These are phyloP conservation scores for Murraya koenigii DNA, from an alignment of 345 rosid species.

Conservation along the genomic window DNA sequence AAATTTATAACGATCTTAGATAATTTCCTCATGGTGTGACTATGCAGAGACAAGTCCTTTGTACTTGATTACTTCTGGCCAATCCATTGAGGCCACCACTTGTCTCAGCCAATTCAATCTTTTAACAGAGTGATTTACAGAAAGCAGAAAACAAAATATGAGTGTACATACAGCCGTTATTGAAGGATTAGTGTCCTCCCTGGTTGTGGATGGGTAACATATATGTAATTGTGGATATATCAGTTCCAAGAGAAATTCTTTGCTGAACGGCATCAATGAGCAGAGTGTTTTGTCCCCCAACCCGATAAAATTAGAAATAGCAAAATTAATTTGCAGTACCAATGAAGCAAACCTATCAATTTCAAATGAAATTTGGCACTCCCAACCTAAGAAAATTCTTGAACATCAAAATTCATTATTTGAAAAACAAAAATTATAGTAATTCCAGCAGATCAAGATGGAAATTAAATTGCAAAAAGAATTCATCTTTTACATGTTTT, in stretches of 20 bases:
- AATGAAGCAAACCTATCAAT: too few relatives aligned
- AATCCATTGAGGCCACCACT: constrained; percentile 93
- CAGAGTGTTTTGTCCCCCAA: constrained; percentile 73
- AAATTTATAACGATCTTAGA: constrained; percentile 51
- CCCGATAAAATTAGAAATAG: too few relatives aligned
- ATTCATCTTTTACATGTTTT: too few relatives aligned
- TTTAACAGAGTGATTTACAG: neutral
- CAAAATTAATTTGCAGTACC: too few relatives aligned
- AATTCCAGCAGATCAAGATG: too few relatives aligned
- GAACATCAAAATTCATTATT: too few relatives aligned
- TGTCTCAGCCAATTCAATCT: constrained; percentile 12
- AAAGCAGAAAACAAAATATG: neutral
- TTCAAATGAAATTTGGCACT: too few relatives aligned
- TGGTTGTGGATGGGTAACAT: constrained; percentile 72
- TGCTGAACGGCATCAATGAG: constrained; percentile 49
- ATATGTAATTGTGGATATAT: constrained; percentile 56
- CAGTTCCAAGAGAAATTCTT: constrained; percentile 48
- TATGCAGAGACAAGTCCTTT: constrained; percentile 72
- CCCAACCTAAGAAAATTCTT: too few relatives aligned
- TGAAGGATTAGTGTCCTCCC: constrained; percentile 71
- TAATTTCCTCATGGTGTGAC: constrained; percentile 58
- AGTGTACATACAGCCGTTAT: constrained; percentile 66
- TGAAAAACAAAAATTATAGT: too few relatives aligned
- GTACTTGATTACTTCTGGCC: constrained; percentile 80
- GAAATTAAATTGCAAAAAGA: too few relatives aligned